Conservation (phyloP, 1,284 basidiomycete species). For the Puccinia novopanici region DNA sequence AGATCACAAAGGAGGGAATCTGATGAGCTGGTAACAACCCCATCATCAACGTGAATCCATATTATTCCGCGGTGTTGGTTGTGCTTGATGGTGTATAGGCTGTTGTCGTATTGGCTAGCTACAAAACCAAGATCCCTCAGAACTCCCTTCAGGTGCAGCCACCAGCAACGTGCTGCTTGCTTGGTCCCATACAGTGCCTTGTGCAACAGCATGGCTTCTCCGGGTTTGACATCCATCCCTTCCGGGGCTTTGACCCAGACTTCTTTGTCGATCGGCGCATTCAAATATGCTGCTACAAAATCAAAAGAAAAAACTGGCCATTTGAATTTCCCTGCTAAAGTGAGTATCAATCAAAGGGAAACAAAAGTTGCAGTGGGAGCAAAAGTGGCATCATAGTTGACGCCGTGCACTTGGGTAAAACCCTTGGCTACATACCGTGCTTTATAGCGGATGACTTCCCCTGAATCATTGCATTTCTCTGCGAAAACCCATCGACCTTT, state of each 20-base stretch:
- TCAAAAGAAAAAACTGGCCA: neutral
- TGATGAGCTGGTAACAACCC: neutral
- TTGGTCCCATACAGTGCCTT: no score
- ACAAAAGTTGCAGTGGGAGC: slow-evolving; percentile 37
- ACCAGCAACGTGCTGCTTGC: no score
- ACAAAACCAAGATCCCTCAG: no score
- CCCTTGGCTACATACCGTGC: slow-evolving; percentile 26
- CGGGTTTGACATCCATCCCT: no score
- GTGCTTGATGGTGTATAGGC: neutral
- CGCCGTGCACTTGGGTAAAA: neutral
- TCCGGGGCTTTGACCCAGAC: no score
- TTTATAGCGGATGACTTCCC: slow-evolving; percentile 35
- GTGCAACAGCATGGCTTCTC: no score
- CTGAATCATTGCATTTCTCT: neutral
- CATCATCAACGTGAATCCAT: slow-evolving; percentile 38
- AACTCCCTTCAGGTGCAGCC: no score
- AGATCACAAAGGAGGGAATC: neutral
- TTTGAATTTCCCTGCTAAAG: neutral
- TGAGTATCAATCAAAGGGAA: neutral
- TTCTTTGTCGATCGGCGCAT: neutral
- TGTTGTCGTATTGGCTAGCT: no score
- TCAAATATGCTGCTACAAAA: neutral
- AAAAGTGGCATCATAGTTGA: slow-evolving; percentile 18
- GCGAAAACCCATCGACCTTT: neutral
- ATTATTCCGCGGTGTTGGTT: neutral